These are phyloP conservation scores for Tuber aestivum DNA, from an alignment of 495 filamentous ascomycete species.

Conservation along the genomic window DNA sequence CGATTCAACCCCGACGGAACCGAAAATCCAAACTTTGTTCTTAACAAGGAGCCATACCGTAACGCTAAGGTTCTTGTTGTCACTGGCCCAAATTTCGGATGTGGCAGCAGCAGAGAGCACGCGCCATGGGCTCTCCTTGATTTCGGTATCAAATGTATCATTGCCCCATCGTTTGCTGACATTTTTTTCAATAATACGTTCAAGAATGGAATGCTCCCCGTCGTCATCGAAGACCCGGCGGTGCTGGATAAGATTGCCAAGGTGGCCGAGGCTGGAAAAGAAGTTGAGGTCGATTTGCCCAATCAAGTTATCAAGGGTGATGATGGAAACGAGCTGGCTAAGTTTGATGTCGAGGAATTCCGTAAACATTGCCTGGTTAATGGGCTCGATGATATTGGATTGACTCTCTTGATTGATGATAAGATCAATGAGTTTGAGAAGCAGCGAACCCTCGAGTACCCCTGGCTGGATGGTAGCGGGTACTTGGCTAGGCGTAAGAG, in stretches of 20 bases:
- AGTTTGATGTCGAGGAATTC: conserved; percentile 85
- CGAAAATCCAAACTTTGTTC: conserved; percentile 74
- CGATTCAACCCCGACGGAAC: conserved; percentile 66
- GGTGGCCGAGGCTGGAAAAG: conserved; percentile 74
- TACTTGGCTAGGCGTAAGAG: conserved; percentile 63
- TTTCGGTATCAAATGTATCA: conserved; percentile 90
- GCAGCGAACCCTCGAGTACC: conserved; percentile 67
- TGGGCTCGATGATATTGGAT: conserved; percentile 90
- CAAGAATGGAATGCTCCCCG: conserved; percentile 98
- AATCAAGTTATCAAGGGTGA: conserved; percentile 76
- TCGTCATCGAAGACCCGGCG: conserved; percentile 62
- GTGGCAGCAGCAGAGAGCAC: conserved; percentile 88
- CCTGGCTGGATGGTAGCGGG: conserved; percentile 85
- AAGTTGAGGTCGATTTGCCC: conserved; percentile 85
- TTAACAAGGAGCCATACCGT: conserved; percentile 86
- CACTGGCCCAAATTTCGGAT: conserved; percentile 92
- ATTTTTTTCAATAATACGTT: conserved; percentile 99
- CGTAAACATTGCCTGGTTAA: conserved; percentile 90
- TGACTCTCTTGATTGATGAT: conserved; percentile 85
- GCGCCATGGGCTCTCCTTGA: conserved; percentile 95
- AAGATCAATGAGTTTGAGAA: conserved; percentile 82
- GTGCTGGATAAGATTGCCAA: conserved; percentile 65
- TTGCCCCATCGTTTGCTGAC: conserved; percentile 87
- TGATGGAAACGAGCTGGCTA: conserved; percentile 61
- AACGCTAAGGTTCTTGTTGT: conserved; percentile 84